Evolutionary conservation across 2,329 filamentous ascomycete species (phyloP), one percentile per base, ranked within the genome.

Genomic region (Colletotrichum salicis): DNA sequence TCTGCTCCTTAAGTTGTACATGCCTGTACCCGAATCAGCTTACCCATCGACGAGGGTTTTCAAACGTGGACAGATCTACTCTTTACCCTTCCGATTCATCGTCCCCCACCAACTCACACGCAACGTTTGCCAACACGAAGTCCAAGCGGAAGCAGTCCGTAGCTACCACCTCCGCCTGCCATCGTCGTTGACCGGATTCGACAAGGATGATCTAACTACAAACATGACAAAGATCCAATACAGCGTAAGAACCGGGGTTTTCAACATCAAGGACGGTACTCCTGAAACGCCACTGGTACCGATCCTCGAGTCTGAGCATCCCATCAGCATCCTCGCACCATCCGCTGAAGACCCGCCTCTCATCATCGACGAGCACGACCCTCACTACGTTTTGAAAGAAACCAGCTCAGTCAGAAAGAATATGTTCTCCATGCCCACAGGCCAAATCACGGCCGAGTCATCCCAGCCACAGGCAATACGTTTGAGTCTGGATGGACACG

Each of bases 81-180:
- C 76, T 7, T 78, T 90, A 27, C 88, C 88, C 11, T 88, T 90
- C 80, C 79, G 87, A 78, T 90, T 90, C 75, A 84, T 90, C 68
- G 84, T 90, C 15, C 88, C 88, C 19, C 81, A 82, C 73, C 85
- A 88, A 65, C 84, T 90, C 67, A 89, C 88, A 11, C 81, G 89
- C 54, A 84, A 83, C 69, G 87, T 88, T 13, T 90, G 88, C 82
- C 85, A 80, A 74, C 88, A 90, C 80, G 73, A 77, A n/a, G 82
- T 84, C 67, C 79, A 82, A 37, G 82, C 82, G 41, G 79, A 81
- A 15, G 79, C 79, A 54, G 81, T 90, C 29, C 82, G 83, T 60
- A 86, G 87, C 45, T 81, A 85, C 52, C 88, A 90, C 78, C 78
- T 88, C 33, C 82, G 84, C 11, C 81, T 89, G 13, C 88, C 88